Conservation (phyloP, 352 stramenopile genomes). For the Saprolegnia parasitica region DNA sequence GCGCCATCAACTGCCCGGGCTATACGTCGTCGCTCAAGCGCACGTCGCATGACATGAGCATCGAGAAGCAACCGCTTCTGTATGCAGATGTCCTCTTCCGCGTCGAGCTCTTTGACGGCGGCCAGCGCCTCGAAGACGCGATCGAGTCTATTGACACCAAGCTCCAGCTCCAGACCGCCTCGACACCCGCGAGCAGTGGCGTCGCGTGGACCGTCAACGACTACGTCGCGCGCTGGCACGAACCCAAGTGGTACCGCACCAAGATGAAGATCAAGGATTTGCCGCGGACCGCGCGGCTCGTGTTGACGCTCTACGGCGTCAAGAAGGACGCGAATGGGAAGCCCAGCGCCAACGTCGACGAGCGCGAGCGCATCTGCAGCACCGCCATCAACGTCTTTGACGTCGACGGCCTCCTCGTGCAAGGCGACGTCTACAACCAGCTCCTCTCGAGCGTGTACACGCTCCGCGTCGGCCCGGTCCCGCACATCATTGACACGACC, state of each 20-base stretch:
- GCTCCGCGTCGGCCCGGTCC: constrained; percentile 64
- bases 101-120: constrained; percentile 73
- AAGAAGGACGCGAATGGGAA: constrained; percentile 31
- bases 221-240: constrained; percentile 65
- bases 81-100: constrained; percentile 68
- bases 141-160: constrained; percentile 68
- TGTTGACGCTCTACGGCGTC: constrained; percentile 67
- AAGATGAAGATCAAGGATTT: constrained; percentile 68
- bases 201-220: constrained; percentile 34
- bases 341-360: constrained; percentile 36
- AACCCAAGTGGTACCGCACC: constrained; percentile 72
- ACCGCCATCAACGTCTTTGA: constrained; percentile 81
- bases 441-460: constrained; percentile 80
- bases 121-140: constrained; percentile 61
- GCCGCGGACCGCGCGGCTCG: constrained; percentile 66
- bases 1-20: constrained; percentile 75
- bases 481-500: constrained; percentile 63
- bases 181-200: background rate
- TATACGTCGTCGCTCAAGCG: constrained; percentile 57
- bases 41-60: constrained; percentile 60
- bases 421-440: constrained; percentile 66
- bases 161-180: constrained; percentile 63
- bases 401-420: constrained; percentile 58
- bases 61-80: constrained; percentile 47
- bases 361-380: constrained; percentile 69